Base-by-base conservation (phyloP, 805 yeast species). In the Candida multigemmis region DNA sequence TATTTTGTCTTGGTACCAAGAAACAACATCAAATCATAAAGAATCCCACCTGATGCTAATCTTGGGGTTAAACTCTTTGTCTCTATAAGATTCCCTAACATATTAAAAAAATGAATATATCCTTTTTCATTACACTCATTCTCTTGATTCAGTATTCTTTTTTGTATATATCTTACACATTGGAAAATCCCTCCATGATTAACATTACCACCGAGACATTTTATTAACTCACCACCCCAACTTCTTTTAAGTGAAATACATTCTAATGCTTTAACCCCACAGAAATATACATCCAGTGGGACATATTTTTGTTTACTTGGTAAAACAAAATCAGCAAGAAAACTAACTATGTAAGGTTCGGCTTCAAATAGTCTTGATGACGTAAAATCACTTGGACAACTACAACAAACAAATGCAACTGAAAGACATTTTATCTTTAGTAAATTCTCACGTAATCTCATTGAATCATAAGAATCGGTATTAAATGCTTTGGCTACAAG, bases 141-240 rank as follows among this genome's bases (percentile, higher is more conserved):
- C 20, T 33, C 62, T 1, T 68, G 65, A 7, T 57, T 53, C 25
- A 60, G 50, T 19, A 74, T 38, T 22, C 64, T 53, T 31, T 74
- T 71, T 29, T 71, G 60, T n/a, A 84, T 71, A 22, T 63, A 62
- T 31, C 87, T 68, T 16, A 86, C 48, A 16, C 77, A 68, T 42
- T 82, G 86, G 55, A 80, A 82, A 21, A 87, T 44, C 8, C 75
- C 54, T 1, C 96, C 96, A 50, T 87, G 95, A 34, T 77, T 74
- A 21, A 87, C 85, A 46, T 84, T 84, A 7, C 91, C 96, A 12
- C 91, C 84, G 36, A 86, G 50, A 8, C 82, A 75, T 32, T 85
- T 66, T 28, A 86, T 63, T 13, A 87, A 64, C 38, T 86, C 96
- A 26, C 77, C 64, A 11, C 87, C 77, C 71, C 86, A 79, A 4